phyloP scores from a whole-genome alignment of 306 rosid species.

The Vigna reflexopilosa region DNA sequence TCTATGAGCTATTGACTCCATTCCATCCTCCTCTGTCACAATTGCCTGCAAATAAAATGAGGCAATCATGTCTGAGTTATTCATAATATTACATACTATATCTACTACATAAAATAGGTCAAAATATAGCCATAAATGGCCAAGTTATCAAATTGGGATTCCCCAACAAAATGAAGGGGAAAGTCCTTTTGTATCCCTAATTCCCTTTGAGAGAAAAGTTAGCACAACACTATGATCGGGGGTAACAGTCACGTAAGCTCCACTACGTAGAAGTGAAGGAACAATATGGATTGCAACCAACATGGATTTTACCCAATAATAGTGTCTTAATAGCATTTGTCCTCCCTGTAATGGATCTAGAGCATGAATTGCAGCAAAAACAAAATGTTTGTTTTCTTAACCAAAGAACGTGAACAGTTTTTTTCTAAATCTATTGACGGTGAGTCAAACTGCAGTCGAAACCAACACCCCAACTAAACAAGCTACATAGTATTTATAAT shows the following conservation, averaged over 20 bases:
- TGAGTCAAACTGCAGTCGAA: conserved; percentile 13
- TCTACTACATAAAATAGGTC: conserved; percentile 26
- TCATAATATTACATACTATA: conserved; percentile 17
- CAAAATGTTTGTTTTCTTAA: conserved; percentile 16
- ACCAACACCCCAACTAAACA: conserved; percentile 3
- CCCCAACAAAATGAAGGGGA: background rate
- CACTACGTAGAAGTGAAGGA: background rate
- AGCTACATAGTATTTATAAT: conserved; percentile 10
- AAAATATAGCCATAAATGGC: conserved; percentile 29
- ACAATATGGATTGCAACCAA: background rate
- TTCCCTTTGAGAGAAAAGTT: background rate
- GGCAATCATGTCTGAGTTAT: conserved; percentile 36
- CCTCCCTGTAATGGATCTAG: conserved; percentile 9
- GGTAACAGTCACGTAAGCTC: background rate
- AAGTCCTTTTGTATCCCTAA: background rate
- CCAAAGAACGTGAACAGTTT: conserved; percentile 15
- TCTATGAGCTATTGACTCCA: conserved; percentile 99
- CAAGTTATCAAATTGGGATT: conserved; percentile 22
- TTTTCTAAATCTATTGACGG: conserved; percentile 32
- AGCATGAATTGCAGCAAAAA: conserved; percentile 34
- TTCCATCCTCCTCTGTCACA: conserved; percentile 95
- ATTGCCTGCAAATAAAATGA: conserved; percentile 70
- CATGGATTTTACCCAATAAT: background rate
- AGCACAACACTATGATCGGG: background rate
- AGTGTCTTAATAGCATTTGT: background rate